These are phyloP conservation scores for Colletotrichum sansevieriae DNA, from an alignment of 2,329 filamentous ascomycete genomes.

Conservation along the genomic window DNA sequence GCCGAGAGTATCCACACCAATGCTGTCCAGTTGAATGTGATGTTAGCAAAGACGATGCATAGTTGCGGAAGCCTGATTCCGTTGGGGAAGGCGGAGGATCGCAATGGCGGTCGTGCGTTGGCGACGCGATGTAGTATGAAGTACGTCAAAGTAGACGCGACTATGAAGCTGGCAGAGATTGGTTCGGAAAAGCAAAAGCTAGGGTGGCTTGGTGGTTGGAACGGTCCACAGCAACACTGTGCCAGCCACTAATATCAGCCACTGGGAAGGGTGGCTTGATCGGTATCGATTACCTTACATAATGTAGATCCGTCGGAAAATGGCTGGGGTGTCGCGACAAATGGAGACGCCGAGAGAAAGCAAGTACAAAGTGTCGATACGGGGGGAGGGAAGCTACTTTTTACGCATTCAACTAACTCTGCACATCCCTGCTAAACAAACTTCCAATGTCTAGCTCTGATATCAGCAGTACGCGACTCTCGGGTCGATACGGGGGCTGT, in stretches of 20 bases:
- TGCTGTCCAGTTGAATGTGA: slow-evolving; percentile 3
- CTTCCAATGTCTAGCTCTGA: background rate
- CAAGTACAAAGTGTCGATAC: too few species aligned
- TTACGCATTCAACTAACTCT: too few species aligned
- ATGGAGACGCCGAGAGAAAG: too few species aligned
- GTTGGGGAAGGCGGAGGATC: background rate
- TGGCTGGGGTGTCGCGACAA: background rate
- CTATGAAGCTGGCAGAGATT: slow-evolving; percentile 1
- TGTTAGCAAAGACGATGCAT: slow-evolving; percentile 3
- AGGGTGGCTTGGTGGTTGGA: slow-evolving; percentile 9
- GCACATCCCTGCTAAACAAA: too few species aligned
- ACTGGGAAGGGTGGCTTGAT: slow-evolving; percentile 2
- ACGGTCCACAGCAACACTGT: background rate
- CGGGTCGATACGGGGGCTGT: slow-evolving; percentile 13
- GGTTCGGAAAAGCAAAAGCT: slow-evolving; percentile 20
- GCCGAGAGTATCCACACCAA: background rate
- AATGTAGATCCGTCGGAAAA: slow-evolving; percentile 8
- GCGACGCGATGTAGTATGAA: background rate
- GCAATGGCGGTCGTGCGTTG: background rate
- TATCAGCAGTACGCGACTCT: slow-evolving; percentile 4
- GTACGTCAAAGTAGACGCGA: slow-evolving; percentile 10
- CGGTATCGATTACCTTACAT: slow-evolving; percentile 1
- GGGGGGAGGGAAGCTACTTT: too few species aligned
- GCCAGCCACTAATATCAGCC: slow-evolving; percentile 5
- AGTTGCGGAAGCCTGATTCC: background rate